Evolutionary conservation across 441 rosid species (phyloP).

Genomic region (Biscutella laevigata): DNA sequence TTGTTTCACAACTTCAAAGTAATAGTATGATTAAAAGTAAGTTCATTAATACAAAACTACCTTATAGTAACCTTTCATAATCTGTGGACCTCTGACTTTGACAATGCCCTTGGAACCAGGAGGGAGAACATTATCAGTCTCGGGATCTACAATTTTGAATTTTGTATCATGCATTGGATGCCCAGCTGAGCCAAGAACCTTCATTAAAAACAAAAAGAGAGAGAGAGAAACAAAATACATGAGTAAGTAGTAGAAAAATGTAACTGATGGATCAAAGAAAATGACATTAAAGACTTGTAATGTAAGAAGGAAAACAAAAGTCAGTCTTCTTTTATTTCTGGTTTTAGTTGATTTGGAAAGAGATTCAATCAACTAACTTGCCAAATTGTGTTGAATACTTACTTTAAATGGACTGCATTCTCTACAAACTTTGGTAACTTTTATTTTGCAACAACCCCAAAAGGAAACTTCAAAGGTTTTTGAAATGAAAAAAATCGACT

Average conservation of each 20-base stretch:
- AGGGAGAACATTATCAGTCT: slow-evolving; percentile 55
- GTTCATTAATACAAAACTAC: slow-evolving; percentile 28
- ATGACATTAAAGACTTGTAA: not conserved
- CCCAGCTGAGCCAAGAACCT: slow-evolving; percentile 95
- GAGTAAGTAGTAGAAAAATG: not conserved
- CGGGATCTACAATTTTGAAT: slow-evolving; percentile 66
- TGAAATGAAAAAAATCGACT: not conserved
- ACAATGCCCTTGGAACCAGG: slow-evolving; percentile 78
- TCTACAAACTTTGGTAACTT: not conserved
- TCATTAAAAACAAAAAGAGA: slow-evolving; percentile 15
- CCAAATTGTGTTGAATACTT: not conserved
- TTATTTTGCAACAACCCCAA: not conserved
- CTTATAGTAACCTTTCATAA: slow-evolving; percentile 96
- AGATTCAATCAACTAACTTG: not conserved
- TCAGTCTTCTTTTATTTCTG: not conserved
- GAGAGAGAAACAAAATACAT: not conserved
- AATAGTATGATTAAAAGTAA: not conserved
- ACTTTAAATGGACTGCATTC: not conserved
- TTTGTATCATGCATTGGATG: slow-evolving; percentile 73
- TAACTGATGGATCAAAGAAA: not conserved
- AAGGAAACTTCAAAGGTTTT: not conserved
- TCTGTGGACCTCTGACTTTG: slow-evolving; percentile 83
- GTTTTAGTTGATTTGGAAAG: not conserved
- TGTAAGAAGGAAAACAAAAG: too few species aligned
- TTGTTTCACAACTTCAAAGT: not conserved